Evolutionary conservation across 106 monocot species (phyloP), one percentile per base, ranked within the genome.

Genomic region (Narthecium ossifragum): DNA sequence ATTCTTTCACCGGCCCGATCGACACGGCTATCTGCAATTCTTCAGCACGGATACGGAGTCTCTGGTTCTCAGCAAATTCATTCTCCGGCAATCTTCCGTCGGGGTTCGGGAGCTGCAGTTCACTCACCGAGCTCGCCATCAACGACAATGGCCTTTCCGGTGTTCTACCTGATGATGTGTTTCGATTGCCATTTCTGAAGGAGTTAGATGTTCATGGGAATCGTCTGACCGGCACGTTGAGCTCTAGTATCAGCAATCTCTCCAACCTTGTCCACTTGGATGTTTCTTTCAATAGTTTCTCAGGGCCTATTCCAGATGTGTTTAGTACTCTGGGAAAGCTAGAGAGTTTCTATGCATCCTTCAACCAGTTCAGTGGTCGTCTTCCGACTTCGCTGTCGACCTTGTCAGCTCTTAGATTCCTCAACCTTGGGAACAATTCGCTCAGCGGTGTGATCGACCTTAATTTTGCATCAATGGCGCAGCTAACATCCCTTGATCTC

Each of bases 31-130:
- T 98, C 47, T 98, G 96, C 65, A 68, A 34, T 51, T 48, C 34
- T 2, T 83, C 78, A n/a, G 23, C 70, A 1, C 4, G 9, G 9
- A 31, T 98, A 31, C 60, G 49, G 58, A 20, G 66, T 1, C 73
- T 98, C 15, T 53, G 32, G 18, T 77, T 86, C 46, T 85, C 96
- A 0, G 51, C 29, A 32, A 98, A 98, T 57, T 25, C 21, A 0
- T 74, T 96, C 30, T 31, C 46, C 2, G 80, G 84, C 10, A 53
- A 61, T 13, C 66, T 96, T 38, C 90, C 96, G n/a, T 26, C 39
- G 14, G 96, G 90, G 0, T 84, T 96, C 7, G 81, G 80, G 2
- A 80, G 83, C 56, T 96, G 96, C 68, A 43, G 60, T n/a, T 71
- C 53, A 2, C 70, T 87, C 2, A 48, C 36, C 18, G 73, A 96